Conservation (phyloP, 805 yeast species). For the Nakazawaea wickerhamii region DNA sequence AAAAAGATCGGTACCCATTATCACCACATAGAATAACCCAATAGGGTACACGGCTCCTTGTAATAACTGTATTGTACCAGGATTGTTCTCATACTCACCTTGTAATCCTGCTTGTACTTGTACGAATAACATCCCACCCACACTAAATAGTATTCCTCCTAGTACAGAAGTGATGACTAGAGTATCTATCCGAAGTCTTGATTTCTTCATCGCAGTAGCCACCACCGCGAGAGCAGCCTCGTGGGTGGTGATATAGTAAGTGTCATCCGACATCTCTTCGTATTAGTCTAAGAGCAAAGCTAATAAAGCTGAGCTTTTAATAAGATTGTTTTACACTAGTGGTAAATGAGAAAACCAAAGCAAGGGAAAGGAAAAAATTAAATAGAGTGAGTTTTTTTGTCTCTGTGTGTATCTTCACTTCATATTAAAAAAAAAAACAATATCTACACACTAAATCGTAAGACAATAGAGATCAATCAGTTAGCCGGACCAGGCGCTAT, state of each 20-base stretch:
- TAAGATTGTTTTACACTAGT: neutral
- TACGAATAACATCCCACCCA: constrained; percentile 69
- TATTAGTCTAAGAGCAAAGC: too few species aligned
- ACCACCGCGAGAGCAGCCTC: constrained; percentile 82
- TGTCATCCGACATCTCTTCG: constrained; percentile 34
- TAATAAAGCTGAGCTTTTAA: too few species aligned
- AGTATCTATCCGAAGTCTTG: constrained; percentile 57
- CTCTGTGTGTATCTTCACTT: too few species aligned
- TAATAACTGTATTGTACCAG: constrained; percentile 47
- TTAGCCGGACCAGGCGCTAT: too few species aligned
- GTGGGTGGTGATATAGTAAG: constrained; percentile 64
- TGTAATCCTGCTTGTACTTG: constrained; percentile 50
- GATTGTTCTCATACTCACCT: constrained; percentile 32
- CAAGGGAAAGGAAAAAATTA: neutral
- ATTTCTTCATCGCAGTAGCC: constrained; percentile 80
- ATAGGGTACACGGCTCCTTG: constrained; percentile 65
- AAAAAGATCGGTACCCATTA: constrained; percentile 70
- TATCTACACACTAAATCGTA: too few species aligned
- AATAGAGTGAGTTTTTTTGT: too few species aligned
- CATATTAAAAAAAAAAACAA: too few species aligned
- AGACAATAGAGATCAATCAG: too few species aligned
- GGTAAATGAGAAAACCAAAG: neutral
- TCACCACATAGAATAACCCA: constrained; percentile 69
- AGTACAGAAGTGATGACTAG: constrained; percentile 58
- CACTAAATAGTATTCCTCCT: constrained; percentile 64